Base-by-base conservation (phyloP, 176 grass and related monocot species). In the Puccinellia tenuiflora region DNA sequence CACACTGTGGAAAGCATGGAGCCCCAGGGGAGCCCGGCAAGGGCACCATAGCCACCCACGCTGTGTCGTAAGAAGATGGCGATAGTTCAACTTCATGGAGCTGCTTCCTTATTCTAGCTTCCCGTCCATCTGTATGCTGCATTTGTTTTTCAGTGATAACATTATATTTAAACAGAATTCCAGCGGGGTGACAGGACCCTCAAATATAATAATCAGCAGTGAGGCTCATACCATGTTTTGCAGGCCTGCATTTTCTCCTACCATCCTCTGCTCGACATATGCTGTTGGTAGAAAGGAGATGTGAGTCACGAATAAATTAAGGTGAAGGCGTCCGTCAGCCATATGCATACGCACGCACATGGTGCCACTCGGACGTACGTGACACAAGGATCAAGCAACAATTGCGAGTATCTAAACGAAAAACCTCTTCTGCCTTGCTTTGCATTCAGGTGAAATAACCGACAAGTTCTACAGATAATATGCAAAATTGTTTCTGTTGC, bases 1-100 rank as follows among this genome's bases (percentile, higher is more conserved):
- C 14, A 18, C 87, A 92, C 21, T 73, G 82, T 12, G 77, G 85
- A 75, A 92, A 94, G 81, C 81, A 68, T 66, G 87, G 78, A 66
- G 53, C 7, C 22, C 25, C 34, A 78, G 45, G 42, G n/a, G n/a
- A n/a, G n/a, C n/a, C n/a, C n/a, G n/a, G n/a, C n/a, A n/a, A n/a
- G n/a, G n/a, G n/a, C n/a, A n/a, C n/a, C n/a, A n/a, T n/a, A n/a
- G n/a, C n/a, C n/a, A n/a, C n/a, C n/a, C n/a, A n/a, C n/a, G n/a
- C n/a, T n/a, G n/a, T n/a, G n/a, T n/a, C n/a, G n/a, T n/a, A n/a
- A n/a, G n/a, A n/a, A n/a, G n/a, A n/a, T n/a, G n/a, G n/a, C n/a
- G n/a, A n/a, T n/a, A n/a, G n/a, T n/a, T n/a, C n/a, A n/a, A n/a
- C n/a, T n/a, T n/a, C n/a, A n/a, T 45, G 54, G 38, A 43, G 37